phyloP scores from a whole-genome alignment of 345 rosid species.

The Brassica cretica region DNA sequence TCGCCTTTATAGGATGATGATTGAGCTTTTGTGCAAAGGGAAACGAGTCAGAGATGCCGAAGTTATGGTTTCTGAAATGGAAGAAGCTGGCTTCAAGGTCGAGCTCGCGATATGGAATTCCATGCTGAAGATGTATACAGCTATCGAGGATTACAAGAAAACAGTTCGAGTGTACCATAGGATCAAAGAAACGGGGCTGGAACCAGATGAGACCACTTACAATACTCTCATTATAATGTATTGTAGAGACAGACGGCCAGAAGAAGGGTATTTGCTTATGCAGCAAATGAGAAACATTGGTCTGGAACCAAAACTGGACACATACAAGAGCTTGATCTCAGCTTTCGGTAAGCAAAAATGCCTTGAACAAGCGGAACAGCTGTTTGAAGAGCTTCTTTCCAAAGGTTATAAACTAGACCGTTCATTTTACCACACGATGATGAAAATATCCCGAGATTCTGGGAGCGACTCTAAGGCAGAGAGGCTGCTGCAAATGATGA shows the following conservation, averaged over 20 bases:
- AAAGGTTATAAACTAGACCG: conserved; percentile 79
- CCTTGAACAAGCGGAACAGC: conserved; percentile 72
- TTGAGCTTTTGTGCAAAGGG: conserved; percentile 71
- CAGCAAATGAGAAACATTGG: conserved; percentile 70
- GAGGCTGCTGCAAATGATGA: conserved; percentile 66
- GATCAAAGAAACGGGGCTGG: conserved; percentile 64
- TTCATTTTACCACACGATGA: conserved; percentile 87
- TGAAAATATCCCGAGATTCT: conserved; percentile 78
- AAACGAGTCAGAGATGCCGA: conserved; percentile 84
- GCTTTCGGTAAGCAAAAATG: conserved; percentile 77
- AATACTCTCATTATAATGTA: conserved; percentile 83
- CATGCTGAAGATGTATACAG: conserved; percentile 77
- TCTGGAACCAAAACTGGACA: conserved; percentile 77
- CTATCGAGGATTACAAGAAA: conserved; percentile 73
- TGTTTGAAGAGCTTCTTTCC: conserved; percentile 65
- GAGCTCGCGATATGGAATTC: conserved; percentile 87
- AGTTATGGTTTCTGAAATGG: conserved; percentile 87
- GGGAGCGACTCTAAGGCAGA: conserved; percentile 79
- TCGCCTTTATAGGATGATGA: conserved; percentile 88
- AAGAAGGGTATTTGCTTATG: conserved; percentile 78
- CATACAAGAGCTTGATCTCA: conserved; percentile 91
- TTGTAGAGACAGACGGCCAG: conserved; percentile 84
- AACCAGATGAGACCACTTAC: conserved; percentile 85
- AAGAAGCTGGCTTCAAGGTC: conserved; percentile 80
- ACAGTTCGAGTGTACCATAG: conserved; percentile 68